Base-by-base conservation (phyloP, 768 basidiomycete species). In the Xerocomellus intermedius region DNA sequence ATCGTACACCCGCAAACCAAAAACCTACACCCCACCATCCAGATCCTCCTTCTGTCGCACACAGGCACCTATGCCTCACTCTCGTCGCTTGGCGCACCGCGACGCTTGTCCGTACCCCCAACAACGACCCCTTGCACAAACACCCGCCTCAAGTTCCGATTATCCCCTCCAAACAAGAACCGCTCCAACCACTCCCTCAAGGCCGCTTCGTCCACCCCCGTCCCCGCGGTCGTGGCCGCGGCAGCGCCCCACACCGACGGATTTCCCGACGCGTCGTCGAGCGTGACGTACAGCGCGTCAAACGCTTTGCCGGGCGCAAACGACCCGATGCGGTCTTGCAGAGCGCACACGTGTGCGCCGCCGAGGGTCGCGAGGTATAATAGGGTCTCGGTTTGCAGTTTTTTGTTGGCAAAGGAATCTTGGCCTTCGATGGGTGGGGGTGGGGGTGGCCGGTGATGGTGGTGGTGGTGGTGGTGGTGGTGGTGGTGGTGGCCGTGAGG, bases 311-410 rank as follows among this genome's bases (percentile, higher is more conserved):
- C 92, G 1, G 76, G 73, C 6, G 72, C 76, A 55, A 98, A 90
- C 9, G 85, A 86, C 8, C 94, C 94, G 14, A 89, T 77, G 41
- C 75, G 77, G 19, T 80, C 69, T 37, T 82, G 77, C 14, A 97
- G 73, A 37, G 75, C 75, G 64, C 92, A 94, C 0, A 98, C 83
- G 24, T 82, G 73, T 0, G 95, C 94, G 2, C 95, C 95, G 26
- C 95, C 95, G 10, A 88, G 73, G 3, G 95, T 98, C 5, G 95
- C 94, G 56, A 97, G 84, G 75, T 93, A 87, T 46, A 97, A 75
- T 42, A 96, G 75, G 1, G 90, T 82, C 6, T 86, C 72, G 30
- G 91, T 76, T 2, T 85, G 73, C 3, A 97, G 78, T 55, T 86
- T 86, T n/a, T 75, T 74, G 58, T 79, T 75, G 1, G 77, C 70